phyloP scores from a whole-genome alignment of 2,329 filamentous ascomycete genomes.

The Trichoderma sp. region DNA sequence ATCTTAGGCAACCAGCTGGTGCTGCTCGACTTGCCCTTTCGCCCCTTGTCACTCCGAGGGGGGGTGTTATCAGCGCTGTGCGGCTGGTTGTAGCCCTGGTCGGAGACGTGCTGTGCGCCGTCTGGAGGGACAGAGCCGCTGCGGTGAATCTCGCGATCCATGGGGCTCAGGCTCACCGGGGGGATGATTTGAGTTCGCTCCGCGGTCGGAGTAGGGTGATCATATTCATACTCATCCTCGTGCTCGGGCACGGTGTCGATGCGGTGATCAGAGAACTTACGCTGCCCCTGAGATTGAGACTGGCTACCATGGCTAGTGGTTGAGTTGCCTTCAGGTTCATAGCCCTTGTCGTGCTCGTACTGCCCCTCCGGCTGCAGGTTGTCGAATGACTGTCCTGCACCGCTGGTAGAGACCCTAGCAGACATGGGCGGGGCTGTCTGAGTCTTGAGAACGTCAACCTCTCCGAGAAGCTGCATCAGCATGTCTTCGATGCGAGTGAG shows the following conservation, averaged over 20 bases:
- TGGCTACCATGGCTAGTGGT: conserved; percentile 68
- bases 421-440: conserved; percentile 48
- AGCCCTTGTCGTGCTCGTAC: conserved; percentile 71
- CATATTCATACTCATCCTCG: conserved; percentile 70
- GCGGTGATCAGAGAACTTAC: conserved; percentile 71
- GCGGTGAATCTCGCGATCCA: conserved; percentile 46
- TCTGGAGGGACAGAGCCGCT: conserved; percentile 57
- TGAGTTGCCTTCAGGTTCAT: conserved; percentile 82
- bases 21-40: conserved; percentile 85
- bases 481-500: conserved; percentile 86
- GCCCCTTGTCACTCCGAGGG: conserved; percentile 70
- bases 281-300: conserved; percentile 66
- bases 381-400: conserved; percentile 65
- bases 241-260: conserved; percentile 88
- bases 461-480: conserved; percentile 86
- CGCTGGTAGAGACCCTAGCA: conserved; percentile 44
- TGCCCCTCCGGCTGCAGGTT: conserved; percentile 63
- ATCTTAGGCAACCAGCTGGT: conserved; percentile 89
- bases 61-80: conserved; percentile 80
- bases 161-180: conserved; percentile 66
- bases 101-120: conserved; percentile 58
- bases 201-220: conserved; percentile 48
- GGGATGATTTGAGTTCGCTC: conserved; percentile 43
- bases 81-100: conserved; percentile 41
- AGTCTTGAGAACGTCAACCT: conserved; percentile 81